A percentile compares a stretch with the other conserved stretches of the same genome.
Conservation (phyloP, 768 basidiomycete species). For the Lyophyllum semitale region DNA sequence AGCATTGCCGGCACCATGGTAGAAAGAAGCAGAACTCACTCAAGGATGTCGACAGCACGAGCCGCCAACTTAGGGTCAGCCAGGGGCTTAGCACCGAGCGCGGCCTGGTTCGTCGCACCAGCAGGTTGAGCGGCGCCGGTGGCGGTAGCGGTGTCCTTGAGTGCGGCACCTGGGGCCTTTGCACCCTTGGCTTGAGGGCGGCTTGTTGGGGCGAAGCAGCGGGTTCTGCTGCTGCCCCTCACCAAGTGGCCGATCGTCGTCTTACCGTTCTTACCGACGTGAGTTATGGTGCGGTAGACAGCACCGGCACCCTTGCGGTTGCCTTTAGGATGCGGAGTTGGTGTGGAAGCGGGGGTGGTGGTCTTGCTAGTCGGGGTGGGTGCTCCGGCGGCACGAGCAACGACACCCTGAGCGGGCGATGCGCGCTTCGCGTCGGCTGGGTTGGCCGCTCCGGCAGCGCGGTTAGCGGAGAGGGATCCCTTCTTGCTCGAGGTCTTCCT, state of each 20-base stretch:
- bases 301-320: neutral
- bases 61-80: neutral
- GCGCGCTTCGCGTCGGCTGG: neutral
- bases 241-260: neutral
- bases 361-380: constrained; percentile 4
- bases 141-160: neutral
- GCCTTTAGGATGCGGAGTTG: constrained; percentile 5
- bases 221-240: neutral
- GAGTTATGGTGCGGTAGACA: neutral
- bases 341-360: constrained; percentile 14
- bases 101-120: neutral
- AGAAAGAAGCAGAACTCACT: neutral
- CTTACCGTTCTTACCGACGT: neutral
- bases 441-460: neutral
- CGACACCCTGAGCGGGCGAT: neutral
- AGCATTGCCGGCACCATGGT: neutral
- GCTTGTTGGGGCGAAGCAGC: neutral
- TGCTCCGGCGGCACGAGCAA: constrained; percentile 9
- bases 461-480: neutral
- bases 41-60: constrained; percentile 7
- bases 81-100: neutral
- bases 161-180: neutral
- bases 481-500: no score
- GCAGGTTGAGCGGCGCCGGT: neutral
- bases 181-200: neutral